These are phyloP conservation scores for Bryopsis sp. DNA, from an alignment of 139 green algal genomes.

Conservation along the genomic window DNA sequence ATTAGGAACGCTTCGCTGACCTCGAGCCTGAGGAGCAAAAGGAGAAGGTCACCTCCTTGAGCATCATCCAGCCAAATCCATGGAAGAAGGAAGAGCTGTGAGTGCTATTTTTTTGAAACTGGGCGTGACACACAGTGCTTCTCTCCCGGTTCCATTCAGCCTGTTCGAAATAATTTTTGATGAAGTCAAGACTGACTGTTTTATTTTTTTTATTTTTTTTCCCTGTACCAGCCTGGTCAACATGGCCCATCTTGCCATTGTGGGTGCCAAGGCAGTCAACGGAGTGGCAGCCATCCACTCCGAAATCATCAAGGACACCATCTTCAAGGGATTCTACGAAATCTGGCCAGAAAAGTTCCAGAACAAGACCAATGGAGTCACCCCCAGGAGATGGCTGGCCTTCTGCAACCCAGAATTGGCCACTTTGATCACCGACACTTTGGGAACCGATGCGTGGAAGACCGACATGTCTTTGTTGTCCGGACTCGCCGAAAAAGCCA, in stretches of 20 bases:
- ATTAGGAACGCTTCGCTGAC: no score
- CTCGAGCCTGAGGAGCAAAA: slow-evolving; percentile 75
- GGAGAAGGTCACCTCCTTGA: slow-evolving; percentile 75
- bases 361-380: slow-evolving; percentile 99
- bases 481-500: slow-evolving; percentile 47
- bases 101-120: slow-evolving; percentile 4
- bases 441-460: slow-evolving; percentile 87
- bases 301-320: slow-evolving; percentile 85
- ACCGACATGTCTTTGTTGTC: slow-evolving; percentile 50
- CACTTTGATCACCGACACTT: slow-evolving; percentile 75
- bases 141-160: background rate
- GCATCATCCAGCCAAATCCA: slow-evolving; percentile 88
- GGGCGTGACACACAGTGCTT: no score
- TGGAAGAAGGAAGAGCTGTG: slow-evolving; percentile 10
- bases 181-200: background rate
- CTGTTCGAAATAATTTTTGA: background rate
- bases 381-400: slow-evolving; percentile 87
- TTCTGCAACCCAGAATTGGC: slow-evolving; percentile 92
- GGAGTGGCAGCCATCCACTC: slow-evolving; percentile 91
- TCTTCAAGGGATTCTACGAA: slow-evolving; percentile 77
- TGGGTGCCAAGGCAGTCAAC: slow-evolving; percentile 81
- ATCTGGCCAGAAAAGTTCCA: slow-evolving; percentile 74
- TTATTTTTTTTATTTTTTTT: slow-evolving; percentile 3
- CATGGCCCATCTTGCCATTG: slow-evolving; percentile 95
- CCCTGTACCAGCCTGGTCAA: slow-evolving; percentile 54